Evolutionary conservation across 106 monocot genomes (phyloP).

Genomic region (Acorus gramineus): DNA sequence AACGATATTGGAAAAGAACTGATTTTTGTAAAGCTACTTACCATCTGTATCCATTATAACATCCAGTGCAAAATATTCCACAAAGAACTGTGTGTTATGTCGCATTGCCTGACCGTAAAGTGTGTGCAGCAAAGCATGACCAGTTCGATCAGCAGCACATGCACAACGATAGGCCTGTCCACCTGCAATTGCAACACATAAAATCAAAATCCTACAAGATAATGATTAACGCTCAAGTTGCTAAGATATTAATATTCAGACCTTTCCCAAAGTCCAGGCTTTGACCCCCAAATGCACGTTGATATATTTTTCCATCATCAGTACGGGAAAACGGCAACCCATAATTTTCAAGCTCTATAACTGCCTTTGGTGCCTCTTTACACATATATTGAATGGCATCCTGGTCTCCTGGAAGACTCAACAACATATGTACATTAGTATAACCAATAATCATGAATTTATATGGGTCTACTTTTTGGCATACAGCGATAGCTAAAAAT

Average conservation of each 20-base stretch:
- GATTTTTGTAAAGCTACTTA: conserved; percentile 9
- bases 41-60: conserved; percentile 73
- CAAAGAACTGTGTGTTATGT: conserved; percentile 82
- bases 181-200: conserved; percentile 34
- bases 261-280: conserved; percentile 99
- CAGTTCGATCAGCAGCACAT: conserved; percentile 97
- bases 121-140: conserved; percentile 89
- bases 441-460: no score
- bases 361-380: conserved; percentile 89
- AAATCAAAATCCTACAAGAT: background rate
- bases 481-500: no score
- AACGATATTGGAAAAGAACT: background rate
- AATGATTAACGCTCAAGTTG: background rate
- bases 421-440: background rate
- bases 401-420: conserved; percentile 62
- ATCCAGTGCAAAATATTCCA: conserved; percentile 81
- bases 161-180: conserved; percentile 98
- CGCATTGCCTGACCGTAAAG: conserved; percentile 96
- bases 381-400: conserved; percentile 93
- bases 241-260: conserved; percentile 8
- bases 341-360: conserved; percentile 97
- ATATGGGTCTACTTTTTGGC: no score
- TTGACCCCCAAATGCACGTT: conserved; percentile 91
- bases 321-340: conserved; percentile 93
- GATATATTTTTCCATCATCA: conserved; percentile 88